Base-by-base conservation (phyloP, 306 rosid genomes). In the Trichosanthes cucumerina region DNA sequence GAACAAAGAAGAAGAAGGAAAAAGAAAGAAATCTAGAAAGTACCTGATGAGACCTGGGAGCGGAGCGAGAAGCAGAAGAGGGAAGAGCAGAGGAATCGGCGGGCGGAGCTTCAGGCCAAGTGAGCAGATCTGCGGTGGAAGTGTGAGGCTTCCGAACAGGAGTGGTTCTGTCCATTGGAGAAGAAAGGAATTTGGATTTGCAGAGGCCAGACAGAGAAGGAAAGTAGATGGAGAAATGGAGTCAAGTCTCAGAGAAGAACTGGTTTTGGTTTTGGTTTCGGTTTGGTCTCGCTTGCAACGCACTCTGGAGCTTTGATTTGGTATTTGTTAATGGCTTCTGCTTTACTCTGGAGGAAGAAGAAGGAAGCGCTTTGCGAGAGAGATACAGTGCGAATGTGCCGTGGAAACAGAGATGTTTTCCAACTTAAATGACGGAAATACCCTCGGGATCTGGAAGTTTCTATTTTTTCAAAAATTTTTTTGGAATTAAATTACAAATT, bases 51-150 rank as follows among this genome's bases (percentile, higher is more conserved):
- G 98, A 88, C 47, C 93, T 90, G 31, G 68, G 2, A 56, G 88
- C 85, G 16, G 90, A 86, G 62, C 90, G 92, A 74, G 89, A 66
- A 75, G 89, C 90, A 11, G 96, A 77, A 78, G 98, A 87, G 76
- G 83, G 80, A 50, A 83, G 86, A 56, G 87, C 83, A 16, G 96
- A 87, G 24, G 97, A 91, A 82, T 91, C 91, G 6, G 90, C 21
- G 0, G 80, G 85, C 0, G 93, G 98, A 74, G 81, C 86, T 68
- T 96, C 99, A 0, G 99, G 85, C 99, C 99, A 96, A 65, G 91
- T 87, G 71, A 96, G 98, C 84, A 96, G 99, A 96, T 96, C 99
- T 89, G 98, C 96, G 3, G 99, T 96, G 69, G 99, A 96, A 34
- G 92, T 87, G 91, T 90, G 83, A 6, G 98, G 93, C 80, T 92